These are phyloP conservation scores for Carallia brachiata DNA, from an alignment of 345 rosid genomes.

Conservation along the genomic window DNA sequence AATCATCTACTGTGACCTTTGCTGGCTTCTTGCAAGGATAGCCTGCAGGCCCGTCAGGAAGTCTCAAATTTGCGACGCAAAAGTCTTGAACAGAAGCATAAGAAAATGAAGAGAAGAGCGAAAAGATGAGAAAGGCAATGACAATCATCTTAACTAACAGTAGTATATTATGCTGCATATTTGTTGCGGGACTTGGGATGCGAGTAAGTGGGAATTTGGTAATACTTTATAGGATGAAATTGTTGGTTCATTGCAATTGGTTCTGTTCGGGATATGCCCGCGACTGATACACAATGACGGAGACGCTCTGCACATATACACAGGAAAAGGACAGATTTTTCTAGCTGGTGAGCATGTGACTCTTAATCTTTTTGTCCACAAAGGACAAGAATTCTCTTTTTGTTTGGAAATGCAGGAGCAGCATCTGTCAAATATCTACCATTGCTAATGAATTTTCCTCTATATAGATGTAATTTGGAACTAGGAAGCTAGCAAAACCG, in stretches of 20 bases:
- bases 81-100: slow-evolving; percentile 64
- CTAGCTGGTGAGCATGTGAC: slow-evolving; percentile 23
- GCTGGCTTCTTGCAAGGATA: slow-evolving; percentile 59
- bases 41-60: slow-evolving; percentile 64
- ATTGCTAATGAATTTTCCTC: neutral
- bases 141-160: slow-evolving; percentile 35
- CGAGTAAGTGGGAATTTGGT: neutral
- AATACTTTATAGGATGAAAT: slow-evolving; percentile 19
- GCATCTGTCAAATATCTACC: neutral
- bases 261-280: neutral
- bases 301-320: neutral
- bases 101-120: slow-evolving; percentile 43
- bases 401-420: neutral
- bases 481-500: too few relatives aligned
- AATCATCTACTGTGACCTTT: slow-evolving; percentile 56
- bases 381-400: slow-evolving; percentile 36
- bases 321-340: slow-evolving; percentile 19
- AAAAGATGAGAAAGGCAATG: slow-evolving; percentile 31
- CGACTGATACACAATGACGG: slow-evolving; percentile 22
- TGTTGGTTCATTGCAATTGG: neutral
- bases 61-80: slow-evolving; percentile 60
- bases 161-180: neutral
- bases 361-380: neutral
- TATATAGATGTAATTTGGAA: too few relatives aligned
- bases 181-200: neutral